These are phyloP conservation scores for Globisporangium splendens DNA, from an alignment of 352 stramenopile species.

Conservation along the genomic window DNA sequence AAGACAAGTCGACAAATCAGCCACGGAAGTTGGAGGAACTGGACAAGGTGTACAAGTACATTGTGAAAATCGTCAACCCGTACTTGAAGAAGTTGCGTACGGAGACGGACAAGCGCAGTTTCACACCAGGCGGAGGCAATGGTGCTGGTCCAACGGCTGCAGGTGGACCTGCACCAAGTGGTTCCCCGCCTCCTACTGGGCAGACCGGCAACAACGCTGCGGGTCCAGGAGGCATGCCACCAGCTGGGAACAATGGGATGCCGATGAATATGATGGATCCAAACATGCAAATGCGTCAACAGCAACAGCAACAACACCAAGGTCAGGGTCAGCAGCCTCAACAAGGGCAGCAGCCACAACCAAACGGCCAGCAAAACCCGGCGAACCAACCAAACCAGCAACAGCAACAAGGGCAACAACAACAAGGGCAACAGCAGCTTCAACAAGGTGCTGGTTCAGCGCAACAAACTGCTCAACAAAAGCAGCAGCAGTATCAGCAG, in stretches of 20 bases:
- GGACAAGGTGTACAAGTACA: slow-evolving; percentile 89
- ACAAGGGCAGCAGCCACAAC: slow-evolving; percentile 14
- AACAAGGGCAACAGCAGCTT: slow-evolving; percentile 6
- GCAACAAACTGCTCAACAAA: slow-evolving; percentile 36
- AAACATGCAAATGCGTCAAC: slow-evolving; percentile 24
- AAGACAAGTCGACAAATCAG: slow-evolving; percentile 67
- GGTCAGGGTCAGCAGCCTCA: slow-evolving; percentile 21
- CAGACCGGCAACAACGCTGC: background rate
- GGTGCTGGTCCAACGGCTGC: slow-evolving; percentile 4
- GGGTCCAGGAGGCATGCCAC: slow-evolving; percentile 7
- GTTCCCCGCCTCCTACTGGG: slow-evolving; percentile 7
- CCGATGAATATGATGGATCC: slow-evolving; percentile 24
- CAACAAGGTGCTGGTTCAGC: slow-evolving; percentile 5
- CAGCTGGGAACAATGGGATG: slow-evolving; percentile 1
- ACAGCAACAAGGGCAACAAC: slow-evolving; percentile 18
- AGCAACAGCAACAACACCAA: slow-evolving; percentile 30
- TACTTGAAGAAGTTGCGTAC: slow-evolving; percentile 85
- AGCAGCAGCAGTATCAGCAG: slow-evolving; percentile 47
- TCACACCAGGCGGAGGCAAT: slow-evolving; percentile 21
- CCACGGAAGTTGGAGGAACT: slow-evolving; percentile 80
- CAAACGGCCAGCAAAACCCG: slow-evolving; percentile 15
- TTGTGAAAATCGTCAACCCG: slow-evolving; percentile 84
- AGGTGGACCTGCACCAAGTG: background rate
- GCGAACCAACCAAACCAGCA: slow-evolving; percentile 19
- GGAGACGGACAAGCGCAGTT: slow-evolving; percentile 70